These are phyloP conservation scores for Penicillium pulvis DNA, from an alignment of 495 filamentous ascomycete genomes.

Conservation along the genomic window DNA sequence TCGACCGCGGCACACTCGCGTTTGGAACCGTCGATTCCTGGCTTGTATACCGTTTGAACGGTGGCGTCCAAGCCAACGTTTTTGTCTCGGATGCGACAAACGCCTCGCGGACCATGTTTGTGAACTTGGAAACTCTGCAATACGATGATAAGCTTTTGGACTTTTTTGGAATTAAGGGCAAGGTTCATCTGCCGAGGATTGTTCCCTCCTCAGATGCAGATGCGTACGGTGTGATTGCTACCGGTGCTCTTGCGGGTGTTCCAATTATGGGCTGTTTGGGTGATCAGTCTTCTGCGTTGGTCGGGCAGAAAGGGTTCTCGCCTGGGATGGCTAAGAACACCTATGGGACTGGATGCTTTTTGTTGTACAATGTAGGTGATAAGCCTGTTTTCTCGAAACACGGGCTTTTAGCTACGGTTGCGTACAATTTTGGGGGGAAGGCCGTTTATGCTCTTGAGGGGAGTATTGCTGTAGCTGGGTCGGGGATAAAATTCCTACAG, in stretches of 20 bases:
- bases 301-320: constrained; percentile 88
- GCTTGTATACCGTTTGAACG: constrained; percentile 89
- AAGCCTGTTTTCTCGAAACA: constrained; percentile 88
- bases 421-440: constrained; percentile 68
- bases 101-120: constrained; percentile 95
- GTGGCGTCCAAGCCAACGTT: constrained; percentile 65
- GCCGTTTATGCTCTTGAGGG: constrained; percentile 92
- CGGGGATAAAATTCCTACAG: constrained; percentile 85
- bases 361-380: constrained; percentile 89
- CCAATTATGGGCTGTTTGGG: constrained; percentile 86
- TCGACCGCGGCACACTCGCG: constrained; percentile 74
- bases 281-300: constrained; percentile 90
- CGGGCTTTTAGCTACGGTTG: constrained; percentile 88
- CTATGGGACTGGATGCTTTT: constrained; percentile 94
- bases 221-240: constrained; percentile 69
- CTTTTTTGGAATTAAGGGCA: constrained; percentile 79
- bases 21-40: constrained; percentile 95
- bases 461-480: constrained; percentile 89
- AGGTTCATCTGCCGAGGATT: constrained; percentile 76
- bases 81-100: constrained; percentile 93
- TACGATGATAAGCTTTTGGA: constrained; percentile 81
- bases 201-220: constrained; percentile 78
- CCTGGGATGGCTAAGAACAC: constrained; percentile 94
- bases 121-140: constrained; percentile 80
- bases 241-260: constrained; percentile 65